Percentiles rank a stretch among this genome's conserved stretches.
phyloP scores from a whole-genome alignment of 495 filamentous ascomycete species.

The Penicillium lagena region DNA sequence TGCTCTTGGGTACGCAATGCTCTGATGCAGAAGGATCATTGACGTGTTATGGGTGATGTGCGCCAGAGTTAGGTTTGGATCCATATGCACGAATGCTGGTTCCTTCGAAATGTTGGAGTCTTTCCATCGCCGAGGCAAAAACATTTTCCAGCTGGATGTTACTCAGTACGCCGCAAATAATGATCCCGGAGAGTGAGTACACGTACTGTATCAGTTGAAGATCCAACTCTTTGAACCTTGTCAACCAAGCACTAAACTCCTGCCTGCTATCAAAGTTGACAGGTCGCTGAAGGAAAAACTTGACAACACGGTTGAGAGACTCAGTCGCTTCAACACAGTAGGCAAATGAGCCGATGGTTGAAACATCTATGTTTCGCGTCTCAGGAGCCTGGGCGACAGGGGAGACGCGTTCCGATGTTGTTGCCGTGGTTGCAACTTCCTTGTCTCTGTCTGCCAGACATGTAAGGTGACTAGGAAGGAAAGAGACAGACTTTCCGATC shows the following conservation, averaged over 20 bases:
- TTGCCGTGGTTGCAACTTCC: no score
- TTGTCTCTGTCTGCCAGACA: no score
- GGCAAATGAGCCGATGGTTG: slow-evolving; percentile 11
- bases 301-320: slow-evolving; percentile 1
- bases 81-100: not conserved
- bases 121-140: slow-evolving; percentile 31
- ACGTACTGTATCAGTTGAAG: slow-evolving; percentile 11
- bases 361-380: not conserved
- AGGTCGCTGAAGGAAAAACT: slow-evolving; percentile 7
- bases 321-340: slow-evolving; percentile 20
- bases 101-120: slow-evolving; percentile 1
- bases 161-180: no score
- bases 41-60: slow-evolving; percentile 11
- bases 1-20: slow-evolving; percentile 4
- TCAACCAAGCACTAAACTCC: slow-evolving; percentile 29
- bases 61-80: slow-evolving; percentile 10
- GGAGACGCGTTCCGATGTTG: no score
- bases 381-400: no score
- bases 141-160: slow-evolving; percentile 30
- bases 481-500: no score
- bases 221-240: slow-evolving; percentile 14
- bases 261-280: slow-evolving; percentile 16
- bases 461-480: no score
- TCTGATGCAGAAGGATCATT: slow-evolving; percentile 9
- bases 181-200: not conserved